Evolutionary conservation across 257 asterid species (phyloP), one percentile per base, ranked within the genome.

Genomic region (Solanum boliviense): DNA sequence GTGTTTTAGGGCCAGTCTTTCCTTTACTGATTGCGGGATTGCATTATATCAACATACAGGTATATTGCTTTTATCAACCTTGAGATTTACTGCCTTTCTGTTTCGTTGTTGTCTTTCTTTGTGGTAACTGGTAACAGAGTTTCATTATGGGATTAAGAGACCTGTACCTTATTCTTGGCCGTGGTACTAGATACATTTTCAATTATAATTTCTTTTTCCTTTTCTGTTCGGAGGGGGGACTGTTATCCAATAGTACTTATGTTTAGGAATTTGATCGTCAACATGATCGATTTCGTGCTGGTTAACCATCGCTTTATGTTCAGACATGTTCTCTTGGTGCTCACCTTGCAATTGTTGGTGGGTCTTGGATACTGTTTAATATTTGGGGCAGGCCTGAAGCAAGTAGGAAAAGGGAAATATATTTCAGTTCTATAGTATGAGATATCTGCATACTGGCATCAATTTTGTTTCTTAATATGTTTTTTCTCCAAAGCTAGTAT

Each of bases 1-100:
- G 98, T 70, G 89, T 34, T 70, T 89, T 93, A 87, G 99, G 99
- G 88, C 96, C 97, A 52, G 90, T 94, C 87, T 84, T 97, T 87
- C 99, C 99, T 87, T 88, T 96, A 72, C 35, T 93, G 82, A 93
- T 96, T 83, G 95, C 95, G 27, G 95, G 92, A 73, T 90, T 97
- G 94, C 98, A 97, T 94, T 92, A 92, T 84, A 86, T 89, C 76
- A 93, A 90, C 89, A 90, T 97, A 87, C 95, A 93, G 98, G 99
- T 96, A 91, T 88, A 71, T 87, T 35, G 20, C 85, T 91, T 88
- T 71, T 84, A 21, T 74, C 87, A 41, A 52, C 60, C 86, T 56
- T 34, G 21, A 44, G 78, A 9, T 38, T 36, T 68, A 38, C 70
- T 13, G 31, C 52, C 84, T 41, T 67, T 62, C 16, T 70, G 27